Evolutionary conservation across 345 rosid genomes (phyloP).

Genomic region (Brassica carinata): DNA sequence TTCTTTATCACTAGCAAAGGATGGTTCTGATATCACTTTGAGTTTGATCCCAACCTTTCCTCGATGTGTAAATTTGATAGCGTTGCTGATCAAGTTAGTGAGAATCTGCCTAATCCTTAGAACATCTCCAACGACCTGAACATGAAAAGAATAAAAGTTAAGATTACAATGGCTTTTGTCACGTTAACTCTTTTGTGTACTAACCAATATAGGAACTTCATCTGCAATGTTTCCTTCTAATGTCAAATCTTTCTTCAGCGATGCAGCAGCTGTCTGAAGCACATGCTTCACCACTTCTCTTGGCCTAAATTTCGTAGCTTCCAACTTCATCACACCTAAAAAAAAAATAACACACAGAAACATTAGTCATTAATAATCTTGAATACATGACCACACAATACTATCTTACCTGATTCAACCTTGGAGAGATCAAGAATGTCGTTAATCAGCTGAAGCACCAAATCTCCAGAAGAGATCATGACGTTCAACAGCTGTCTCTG

Average conservation of each 20-base stretch:
- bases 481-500: constrained; percentile 76
- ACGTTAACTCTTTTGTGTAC: neutral
- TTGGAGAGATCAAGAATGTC: constrained; percentile 98
- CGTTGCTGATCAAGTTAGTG: constrained; percentile 95
- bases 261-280: constrained; percentile 97
- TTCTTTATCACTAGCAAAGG: constrained; percentile 49
- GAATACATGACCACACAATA: neutral
- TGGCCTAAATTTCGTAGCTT: constrained; percentile 91
- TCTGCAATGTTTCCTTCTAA: constrained; percentile 82
- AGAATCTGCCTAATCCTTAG: constrained; percentile 93
- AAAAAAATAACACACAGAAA: neutral
- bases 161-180: neutral
- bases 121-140: constrained; percentile 94
- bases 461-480: constrained; percentile 96
- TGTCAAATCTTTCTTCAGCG: constrained; percentile 71
- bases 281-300: constrained; percentile 93
- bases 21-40: constrained; percentile 66
- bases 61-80: constrained; percentile 91
- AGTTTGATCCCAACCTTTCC: constrained; percentile 88
- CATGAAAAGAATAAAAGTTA: neutral
- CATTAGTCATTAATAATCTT: neutral
- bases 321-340: constrained; percentile 87
- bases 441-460: constrained; percentile 90
- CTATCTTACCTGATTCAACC: constrained; percentile 79
- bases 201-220: constrained; percentile 89